Evolutionary conservation across 2,329 filamentous ascomycete species (phyloP), one percentile per base, ranked within the genome.

Genomic region (Simplicillium aogashimaense): DNA sequence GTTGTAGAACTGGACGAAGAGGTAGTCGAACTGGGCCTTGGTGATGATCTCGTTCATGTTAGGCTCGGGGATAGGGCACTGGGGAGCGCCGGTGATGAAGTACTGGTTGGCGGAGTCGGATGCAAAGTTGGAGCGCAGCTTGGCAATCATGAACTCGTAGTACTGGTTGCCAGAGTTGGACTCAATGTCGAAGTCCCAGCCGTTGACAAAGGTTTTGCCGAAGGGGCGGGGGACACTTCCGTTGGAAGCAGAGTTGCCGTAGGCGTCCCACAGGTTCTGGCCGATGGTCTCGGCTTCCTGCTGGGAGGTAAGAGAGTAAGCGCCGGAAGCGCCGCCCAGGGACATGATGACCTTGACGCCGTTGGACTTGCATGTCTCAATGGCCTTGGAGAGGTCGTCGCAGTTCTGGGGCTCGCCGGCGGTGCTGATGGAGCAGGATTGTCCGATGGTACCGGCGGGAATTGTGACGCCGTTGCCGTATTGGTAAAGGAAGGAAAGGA

Each of bases 1-100:
- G 52, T 68, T 68, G 53, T 69, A 68, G 53, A 67, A 67, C 47
- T 68, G 64, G 11, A 67, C 52, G 45, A 56, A 66, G 11, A 69
- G 48, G 35, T 56, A 53, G 44, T 68, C 65, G 43, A 67, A 69
- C 31, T 50, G 43, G 31, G 59, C 52, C 14, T 50, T 34, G 20
- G 56, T 42, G 41, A 70, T 57, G 45, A 68, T 63, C 17, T 49
- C 49, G 43, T 55, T 53, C 64, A 68, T 67, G 49, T 60, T 54
- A 46, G 48, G n/a, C 36, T 54, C 43, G 3, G 41, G 38, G 15
- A 61, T 54, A 12, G 65, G 59, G 50, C 65, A 69, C 47, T 69
- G 63, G 14, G 66, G 65, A 8, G 65, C 63, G 6, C 58, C 65
- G 1, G 63, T 60, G 43, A 76, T 65, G 46, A 69, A 65, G 44